Evolutionary conservation across 2,329 filamentous ascomycete species (phyloP).

Genomic region (Ophiobolus disseminans): DNA sequence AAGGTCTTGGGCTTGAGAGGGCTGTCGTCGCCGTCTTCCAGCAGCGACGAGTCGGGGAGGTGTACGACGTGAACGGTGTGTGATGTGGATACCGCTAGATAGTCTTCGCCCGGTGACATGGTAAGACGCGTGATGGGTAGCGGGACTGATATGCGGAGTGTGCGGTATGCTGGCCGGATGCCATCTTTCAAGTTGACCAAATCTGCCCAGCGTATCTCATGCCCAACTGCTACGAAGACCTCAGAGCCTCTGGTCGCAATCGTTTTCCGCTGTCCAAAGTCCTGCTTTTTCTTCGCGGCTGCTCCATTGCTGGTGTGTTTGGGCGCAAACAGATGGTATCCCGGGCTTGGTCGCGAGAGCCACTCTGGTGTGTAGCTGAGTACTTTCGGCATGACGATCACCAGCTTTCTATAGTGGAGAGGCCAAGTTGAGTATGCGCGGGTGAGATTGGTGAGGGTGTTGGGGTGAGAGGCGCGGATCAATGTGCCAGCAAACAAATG

Average conservation of each 20-base stretch:
- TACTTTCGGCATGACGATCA: conserved; percentile 79
- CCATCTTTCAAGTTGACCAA: conserved; percentile 76
- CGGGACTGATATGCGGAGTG: conserved; percentile 77
- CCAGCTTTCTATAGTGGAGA: neutral
- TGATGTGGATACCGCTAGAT: conserved; percentile 82
- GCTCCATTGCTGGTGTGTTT: conserved; percentile 49
- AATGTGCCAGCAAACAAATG: conserved; percentile 10
- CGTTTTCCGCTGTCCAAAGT: conserved; percentile 60
- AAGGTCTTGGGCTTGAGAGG: conserved; percentile 83
- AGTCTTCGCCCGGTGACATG: conserved; percentile 81
- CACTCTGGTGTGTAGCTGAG: conserved; percentile 85
- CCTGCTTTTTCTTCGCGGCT: conserved; percentile 32
- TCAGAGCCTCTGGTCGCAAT: conserved; percentile 85
- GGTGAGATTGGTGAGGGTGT: neutral
- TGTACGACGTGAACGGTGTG: conserved; percentile 88
- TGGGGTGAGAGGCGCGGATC: neutral
- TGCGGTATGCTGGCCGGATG: conserved; percentile 36
- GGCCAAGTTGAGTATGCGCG: neutral
- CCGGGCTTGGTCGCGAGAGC: conserved; percentile 79
- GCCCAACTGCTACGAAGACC: conserved; percentile 85
- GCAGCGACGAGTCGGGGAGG: conserved; percentile 80
- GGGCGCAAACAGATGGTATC: conserved; percentile 76
- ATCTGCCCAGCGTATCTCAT: conserved; percentile 91
- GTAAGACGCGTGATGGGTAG: conserved; percentile 84
- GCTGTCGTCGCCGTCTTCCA: conserved; percentile 71